Evolutionary conservation across 192 early-diverging fungal genomes (phyloP), one percentile per base, ranked within the genome.

Genomic region (Backusella parvicylindrica): DNA sequence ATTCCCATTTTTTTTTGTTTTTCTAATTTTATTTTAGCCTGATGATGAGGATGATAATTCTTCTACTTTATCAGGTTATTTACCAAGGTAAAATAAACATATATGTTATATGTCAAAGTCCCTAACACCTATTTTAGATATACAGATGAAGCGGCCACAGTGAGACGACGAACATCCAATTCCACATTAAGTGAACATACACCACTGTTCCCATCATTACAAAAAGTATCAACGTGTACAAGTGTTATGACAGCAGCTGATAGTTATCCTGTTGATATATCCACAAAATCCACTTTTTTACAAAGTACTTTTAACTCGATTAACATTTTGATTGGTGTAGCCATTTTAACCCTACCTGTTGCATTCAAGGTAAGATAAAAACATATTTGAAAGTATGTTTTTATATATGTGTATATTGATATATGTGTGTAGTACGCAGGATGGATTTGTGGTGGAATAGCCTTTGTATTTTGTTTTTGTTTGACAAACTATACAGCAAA

Each of bases 251-350:
- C 79, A 32, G 47, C 73, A 64, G 79, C 79, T 33, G 79, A 81
- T 56, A 73, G 64, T 16, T 75, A 79, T 31, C 72, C 56, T 1
- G 43, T 64, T n/a, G 72, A 81, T 49, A 28, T 72, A 12, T 72
- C 73, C 15, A 33, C 36, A 35, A 82, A 79, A 73, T 85, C 84
- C 13, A 77, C 77, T 15, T 85, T 81, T 49, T 56, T 73, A 15
- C 84, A 85, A 68, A 83, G 82, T 11, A 79, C 81, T 6, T 87
- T 91, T 60, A 91, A 91, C 70, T 82, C 81, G 2, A 82, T 91
- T 47, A 91, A 91, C 72, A 85, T 91, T 36, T 76, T 91, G 31
- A 87, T 90, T 70, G 89, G 89, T 26, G 86, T 93, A 67, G 91
- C 87, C 36, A 87, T 93, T 47, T 76, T 93, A 23, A 77, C 90